A percentile compares a stretch with the other conserved stretches of the same genome.
phyloP scores from a whole-genome alignment of 106 monocot genomes.

The Dendrobium officinale region DNA sequence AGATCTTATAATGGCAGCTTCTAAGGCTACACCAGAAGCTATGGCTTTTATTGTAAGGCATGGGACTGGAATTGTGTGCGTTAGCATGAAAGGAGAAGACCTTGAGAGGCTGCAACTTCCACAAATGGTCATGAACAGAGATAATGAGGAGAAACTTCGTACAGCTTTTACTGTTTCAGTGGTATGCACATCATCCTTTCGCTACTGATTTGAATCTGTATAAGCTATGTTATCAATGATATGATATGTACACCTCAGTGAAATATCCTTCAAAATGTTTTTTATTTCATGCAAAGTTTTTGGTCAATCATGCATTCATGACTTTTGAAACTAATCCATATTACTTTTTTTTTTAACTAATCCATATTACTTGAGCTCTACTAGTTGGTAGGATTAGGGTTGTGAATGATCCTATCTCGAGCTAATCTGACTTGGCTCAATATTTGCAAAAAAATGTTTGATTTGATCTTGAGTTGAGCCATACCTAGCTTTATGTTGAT shows the following conservation, averaged over 20 bases:
- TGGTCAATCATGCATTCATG: neutral
- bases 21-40: slow-evolving; percentile 72
- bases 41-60: slow-evolving; percentile 92
- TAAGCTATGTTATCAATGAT: neutral
- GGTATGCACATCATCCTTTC: neutral
- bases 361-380: neutral
- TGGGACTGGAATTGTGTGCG: slow-evolving; percentile 95
- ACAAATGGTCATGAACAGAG: slow-evolving; percentile 66
- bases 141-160: slow-evolving; percentile 79
- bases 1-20: slow-evolving; percentile 98
- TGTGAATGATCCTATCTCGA: neutral
- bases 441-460: neutral
- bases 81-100: slow-evolving; percentile 94
- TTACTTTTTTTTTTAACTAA: neutral
- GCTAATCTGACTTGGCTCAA: neutral
- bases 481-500: neutral
- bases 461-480: neutral
- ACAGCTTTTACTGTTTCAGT: slow-evolving; percentile 67
- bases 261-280: neutral
- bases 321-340: neutral
- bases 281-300: neutral
- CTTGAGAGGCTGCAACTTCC: slow-evolving; percentile 81
- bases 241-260: neutral
- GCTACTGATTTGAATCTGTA: neutral
- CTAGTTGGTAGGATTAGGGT: neutral